These are phyloP conservation scores for Neonectria hederae DNA, from an alignment of 2,329 filamentous ascomycete species.

Conservation along the genomic window DNA sequence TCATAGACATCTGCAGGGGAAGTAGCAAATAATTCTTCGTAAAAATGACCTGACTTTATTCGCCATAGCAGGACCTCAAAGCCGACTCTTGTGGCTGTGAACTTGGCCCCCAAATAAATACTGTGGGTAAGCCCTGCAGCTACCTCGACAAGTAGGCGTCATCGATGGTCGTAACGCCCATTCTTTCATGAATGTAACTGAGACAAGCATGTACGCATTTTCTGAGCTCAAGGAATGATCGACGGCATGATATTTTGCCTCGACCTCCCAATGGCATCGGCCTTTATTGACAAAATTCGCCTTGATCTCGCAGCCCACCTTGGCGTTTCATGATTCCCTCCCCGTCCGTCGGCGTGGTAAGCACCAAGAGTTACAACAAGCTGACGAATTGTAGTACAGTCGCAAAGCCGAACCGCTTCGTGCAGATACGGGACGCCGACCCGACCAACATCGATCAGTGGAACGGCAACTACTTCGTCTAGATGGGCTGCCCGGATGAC, in stretches of 20 bases:
- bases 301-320: background rate
- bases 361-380: constrained; percentile 13
- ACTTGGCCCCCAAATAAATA: background rate
- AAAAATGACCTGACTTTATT: background rate
- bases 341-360: background rate
- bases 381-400: constrained; percentile 14
- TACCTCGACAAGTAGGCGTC: constrained; percentile 17
- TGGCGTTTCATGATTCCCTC: background rate
- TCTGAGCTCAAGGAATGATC: background rate
- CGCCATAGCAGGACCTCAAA: background rate
- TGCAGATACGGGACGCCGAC: constrained; percentile 23
- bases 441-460: constrained; percentile 4
- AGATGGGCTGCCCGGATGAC: background rate
- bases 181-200: background rate
- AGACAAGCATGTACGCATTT: background rate
- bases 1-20: too few relatives aligned
- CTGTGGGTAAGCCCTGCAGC: constrained; percentile 12
- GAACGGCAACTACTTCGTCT: constrained; percentile 3
- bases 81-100: constrained; percentile 5
- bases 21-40: background rate
- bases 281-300: background rate
- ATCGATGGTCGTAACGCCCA: background rate
- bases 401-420: constrained; percentile 17
- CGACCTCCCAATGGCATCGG: background rate
- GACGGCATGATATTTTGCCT: background rate